Base-by-base conservation (phyloP, 352 stramenopile genomes). In the Pythium rhizo-oryzae region DNA sequence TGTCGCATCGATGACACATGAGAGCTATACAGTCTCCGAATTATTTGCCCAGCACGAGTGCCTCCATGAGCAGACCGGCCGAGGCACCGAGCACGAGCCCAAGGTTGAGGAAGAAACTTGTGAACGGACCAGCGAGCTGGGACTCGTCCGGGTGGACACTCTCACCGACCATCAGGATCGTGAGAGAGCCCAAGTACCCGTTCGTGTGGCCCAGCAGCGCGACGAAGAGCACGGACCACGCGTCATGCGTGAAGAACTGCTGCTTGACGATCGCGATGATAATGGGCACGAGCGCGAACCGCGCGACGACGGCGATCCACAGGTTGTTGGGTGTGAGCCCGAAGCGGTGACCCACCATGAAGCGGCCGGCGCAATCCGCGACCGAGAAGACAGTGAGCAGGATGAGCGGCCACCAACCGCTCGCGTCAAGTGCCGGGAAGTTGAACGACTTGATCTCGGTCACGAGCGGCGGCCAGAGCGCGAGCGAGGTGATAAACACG, bases 401-500 rank as follows among this genome's bases (percentile, higher is more conserved):
- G 35, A 96, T 87, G 15, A 94, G 72, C 55, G 85, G 87, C 85
- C 88, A 96, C 88, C 88, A 96, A 19, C 84, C 80, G 55, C 71
- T 91, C 13, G 70, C 73, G 68, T 93, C 75, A 18, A 96, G 76
- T 7, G 63, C 76, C 37, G 84, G 85, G 46, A 94, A 89, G 72
- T 87, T 92, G 72, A 87, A 89, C 71, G 82, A 87, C 70, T 84
- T 80, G 70, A 96, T 92, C 66, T 94, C 87, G 9, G 87, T 96
- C 41, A 92, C 73, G 23, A 96, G 81, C 55, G 85, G 84, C 44
- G 87, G 87, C 85, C 84, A 96, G 11, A 96, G 77, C 37, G 80
- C 77, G 15, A 96, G 66, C 62, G 79, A 89, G 13, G 82, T 85
- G 35, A 91, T 72, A 52, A 92, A 96, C 39, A 92, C 77, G 23